Evolutionary conservation across 495 filamentous ascomycete species (phyloP).

Genomic region (Sporormia fimetaria): DNA sequence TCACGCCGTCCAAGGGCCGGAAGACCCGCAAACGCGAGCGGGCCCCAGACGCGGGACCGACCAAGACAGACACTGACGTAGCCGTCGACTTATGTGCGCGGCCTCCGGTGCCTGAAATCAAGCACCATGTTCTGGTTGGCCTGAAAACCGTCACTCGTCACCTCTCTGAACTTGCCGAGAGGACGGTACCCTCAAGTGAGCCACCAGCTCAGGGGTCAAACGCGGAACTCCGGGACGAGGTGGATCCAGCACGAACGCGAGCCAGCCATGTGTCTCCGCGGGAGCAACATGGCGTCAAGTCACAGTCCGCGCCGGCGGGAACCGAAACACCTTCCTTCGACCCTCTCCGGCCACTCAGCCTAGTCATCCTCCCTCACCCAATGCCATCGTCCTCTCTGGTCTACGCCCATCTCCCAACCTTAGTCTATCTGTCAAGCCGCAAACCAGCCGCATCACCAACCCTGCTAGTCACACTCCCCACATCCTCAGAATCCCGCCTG

Average conservation of each 20-base stretch:
- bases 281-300: too few relatives aligned
- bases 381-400: constrained; percentile 38
- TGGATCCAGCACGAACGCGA: too few relatives aligned
- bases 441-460: constrained; percentile 43
- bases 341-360: constrained; percentile 4
- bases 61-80: constrained; percentile 1
- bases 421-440: constrained; percentile 29
- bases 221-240: too few relatives aligned
- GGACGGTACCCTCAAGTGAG: not conserved
- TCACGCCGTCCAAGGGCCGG: constrained; percentile 43
- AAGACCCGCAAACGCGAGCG: constrained; percentile 33
- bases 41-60: too few relatives aligned
- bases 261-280: too few relatives aligned
- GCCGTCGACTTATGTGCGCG: constrained; percentile 18
- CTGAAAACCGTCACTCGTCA: constrained; percentile 45
- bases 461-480: constrained; percentile 45
- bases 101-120: constrained; percentile 38
- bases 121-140: constrained; percentile 46
- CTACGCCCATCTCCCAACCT: constrained; percentile 46
- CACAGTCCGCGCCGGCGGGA: not conserved
- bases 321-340: not conserved
- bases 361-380: constrained; percentile 16
- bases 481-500: constrained; percentile 41
- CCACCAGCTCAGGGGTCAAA: too few relatives aligned
- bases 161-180: constrained; percentile 38